Evolutionary conservation across 1,139 yeast genomes (phyloP), one percentile per base, ranked within the genome.

Genomic region (Zygoascus meyerae): DNA sequence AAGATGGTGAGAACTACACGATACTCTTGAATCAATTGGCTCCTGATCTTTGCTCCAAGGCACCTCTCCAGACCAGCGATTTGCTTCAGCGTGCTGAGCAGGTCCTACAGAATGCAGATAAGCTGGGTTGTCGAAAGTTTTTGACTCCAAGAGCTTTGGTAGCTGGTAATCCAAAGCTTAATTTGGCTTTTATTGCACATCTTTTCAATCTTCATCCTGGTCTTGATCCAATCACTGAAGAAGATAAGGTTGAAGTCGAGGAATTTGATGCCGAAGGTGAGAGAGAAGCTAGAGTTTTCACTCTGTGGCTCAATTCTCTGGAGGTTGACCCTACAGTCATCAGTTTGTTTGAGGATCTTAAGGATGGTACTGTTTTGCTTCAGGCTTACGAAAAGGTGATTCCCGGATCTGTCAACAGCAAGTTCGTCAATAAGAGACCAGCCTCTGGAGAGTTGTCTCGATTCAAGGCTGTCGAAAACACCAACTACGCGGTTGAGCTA

Each of bases 181-280:
- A 92, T 65, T 78, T 92, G 67, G 97, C 98, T 1, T 92, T 92
- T 66, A 97, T 92, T 50, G 98, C 98, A 38, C 95, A 92, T 64
- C 74, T 92, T 63, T 92, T 92, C 76, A 92, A 92, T 71, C 90
- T 95, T 3, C 82, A 87, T 62, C 99, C 99, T 45, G 97, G 98
- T 45, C 77, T 92, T 59, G 97, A 89, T 53, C 97, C 98, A 52
- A 79, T 92, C 55, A 95, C 87, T 62, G 98, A 92, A 67, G 79
- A 75, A 51, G 98, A 92, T 65, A 83, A 81, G 60, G 86, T 90
- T 58, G 92, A 84, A 65, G 65, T 71, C 42, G 85, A 79, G 62
- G 98, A 89, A 57, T 92, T 94, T 61, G 99, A 92, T 65, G 98
- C 98, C 14, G 98, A 94, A 70, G 99, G 99, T 53, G 99, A 92